These are phyloP conservation scores for Phytopythium ostracodes DNA, from an alignment of 352 stramenopile genomes.

Conservation along the genomic window DNA sequence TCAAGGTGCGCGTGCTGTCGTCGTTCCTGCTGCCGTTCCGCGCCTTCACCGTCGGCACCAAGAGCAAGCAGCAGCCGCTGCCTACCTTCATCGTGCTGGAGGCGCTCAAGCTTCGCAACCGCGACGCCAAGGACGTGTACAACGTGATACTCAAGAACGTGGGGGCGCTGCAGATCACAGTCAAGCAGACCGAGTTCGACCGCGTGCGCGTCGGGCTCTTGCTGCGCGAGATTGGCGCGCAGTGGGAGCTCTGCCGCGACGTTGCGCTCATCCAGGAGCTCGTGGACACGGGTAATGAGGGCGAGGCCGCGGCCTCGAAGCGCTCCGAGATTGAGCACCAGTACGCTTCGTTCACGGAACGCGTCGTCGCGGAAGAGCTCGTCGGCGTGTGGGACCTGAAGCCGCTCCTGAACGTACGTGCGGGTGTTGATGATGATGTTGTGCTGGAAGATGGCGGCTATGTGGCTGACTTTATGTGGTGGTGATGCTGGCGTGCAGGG, in stretches of 20 bases:
- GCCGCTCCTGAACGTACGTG: conserved; percentile 63
- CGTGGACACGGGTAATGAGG: conserved; percentile 13
- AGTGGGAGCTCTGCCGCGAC: conserved; percentile 60
- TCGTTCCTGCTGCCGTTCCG: conserved; percentile 53
- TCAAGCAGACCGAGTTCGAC: conserved; percentile 25
- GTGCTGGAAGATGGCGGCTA: conserved; percentile 2
- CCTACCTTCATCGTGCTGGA: conserved; percentile 55
- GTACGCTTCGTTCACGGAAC: conserved; percentile 34
- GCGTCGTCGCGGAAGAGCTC: conserved; percentile 27
- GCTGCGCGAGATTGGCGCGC: conserved; percentile 49
- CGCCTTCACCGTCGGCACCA: conserved; percentile 45
- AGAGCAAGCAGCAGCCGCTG: conserved; percentile 41
- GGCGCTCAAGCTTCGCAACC: conserved; percentile 56
- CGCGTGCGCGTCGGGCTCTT: conserved; percentile 46
- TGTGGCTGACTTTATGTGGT: background rate
- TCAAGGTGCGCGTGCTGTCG: conserved; percentile 55
- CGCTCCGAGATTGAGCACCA: conserved; percentile 16
- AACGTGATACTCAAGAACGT: conserved; percentile 45
- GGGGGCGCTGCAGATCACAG: conserved; percentile 21
- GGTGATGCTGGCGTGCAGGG: conserved; percentile 25
- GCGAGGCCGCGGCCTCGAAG: conserved; percentile 8
- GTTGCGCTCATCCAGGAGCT: conserved; percentile 50
- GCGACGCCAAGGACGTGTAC: conserved; percentile 63
- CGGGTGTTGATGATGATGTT: background rate
- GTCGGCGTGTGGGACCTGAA: conserved; percentile 56